Conservation (phyloP, 306 rosid species). For the Pachyrhizus erosus region DNA sequence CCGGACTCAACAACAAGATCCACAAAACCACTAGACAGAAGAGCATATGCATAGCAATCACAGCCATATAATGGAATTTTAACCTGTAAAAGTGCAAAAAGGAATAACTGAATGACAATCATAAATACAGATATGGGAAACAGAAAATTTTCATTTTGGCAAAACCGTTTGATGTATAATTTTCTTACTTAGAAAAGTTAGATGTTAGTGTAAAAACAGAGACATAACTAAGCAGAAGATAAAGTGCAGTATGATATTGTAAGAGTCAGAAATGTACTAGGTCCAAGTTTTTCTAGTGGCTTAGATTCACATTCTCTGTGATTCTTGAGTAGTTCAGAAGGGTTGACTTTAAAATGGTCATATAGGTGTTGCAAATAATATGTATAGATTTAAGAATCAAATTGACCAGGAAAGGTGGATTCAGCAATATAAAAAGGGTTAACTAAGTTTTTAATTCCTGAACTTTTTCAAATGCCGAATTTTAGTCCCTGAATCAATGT, state of each 20-base stretch:
- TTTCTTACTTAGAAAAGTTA: neutral
- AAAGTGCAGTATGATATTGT: neutral
- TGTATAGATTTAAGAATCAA: neutral
- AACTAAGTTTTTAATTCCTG: too few species aligned
- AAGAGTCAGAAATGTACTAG: too few species aligned
- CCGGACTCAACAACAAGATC: conserved; percentile 95
- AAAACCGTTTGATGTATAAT: neutral
- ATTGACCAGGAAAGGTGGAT: conserved; percentile 5
- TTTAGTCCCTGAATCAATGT: too few species aligned
- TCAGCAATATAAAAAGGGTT: too few species aligned
- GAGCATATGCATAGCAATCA: conserved; percentile 99
- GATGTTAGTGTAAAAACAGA: neutral
- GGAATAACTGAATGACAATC: conserved; percentile 3
- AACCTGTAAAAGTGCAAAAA: conserved; percentile 60
- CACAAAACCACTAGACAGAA: conserved; percentile 89
- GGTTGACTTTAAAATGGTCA: neutral
- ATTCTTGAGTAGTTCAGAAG: neutral
- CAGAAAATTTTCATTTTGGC: neutral
- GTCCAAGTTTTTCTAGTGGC: too few species aligned
- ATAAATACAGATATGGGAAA: conserved; percentile 8
- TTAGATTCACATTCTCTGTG: too few species aligned
- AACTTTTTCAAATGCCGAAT: too few species aligned
- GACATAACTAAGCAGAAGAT: neutral
- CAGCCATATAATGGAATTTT: conserved; percentile 93
- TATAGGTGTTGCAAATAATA: neutral